These are phyloP conservation scores for Sugiyamaella floridensis DNA, from an alignment of 805 yeast species.

Conservation along the genomic window DNA sequence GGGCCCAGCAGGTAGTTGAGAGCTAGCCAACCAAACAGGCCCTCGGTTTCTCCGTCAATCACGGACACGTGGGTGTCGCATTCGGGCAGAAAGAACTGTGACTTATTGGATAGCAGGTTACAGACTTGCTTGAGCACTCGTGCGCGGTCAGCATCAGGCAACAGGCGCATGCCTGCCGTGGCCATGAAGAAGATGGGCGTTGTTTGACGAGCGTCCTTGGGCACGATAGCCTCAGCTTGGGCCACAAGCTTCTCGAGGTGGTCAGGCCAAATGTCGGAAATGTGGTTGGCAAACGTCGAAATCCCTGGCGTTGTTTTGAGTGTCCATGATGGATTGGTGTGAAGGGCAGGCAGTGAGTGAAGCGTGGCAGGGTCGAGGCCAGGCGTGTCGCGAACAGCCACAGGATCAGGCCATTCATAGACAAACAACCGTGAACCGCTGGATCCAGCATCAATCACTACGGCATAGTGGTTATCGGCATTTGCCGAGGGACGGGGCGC, in stretches of 20 bases:
- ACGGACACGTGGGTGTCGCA: slow-evolving; percentile 73
- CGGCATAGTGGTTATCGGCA: slow-evolving; percentile 48
- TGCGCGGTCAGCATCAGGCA: slow-evolving; percentile 48
- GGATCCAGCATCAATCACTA: slow-evolving; percentile 92
- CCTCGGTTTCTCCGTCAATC: slow-evolving; percentile 93
- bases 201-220: slow-evolving; percentile 46
- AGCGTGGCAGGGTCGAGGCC: slow-evolving; percentile 31
- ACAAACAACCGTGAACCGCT: slow-evolving; percentile 87
- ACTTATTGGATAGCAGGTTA: slow-evolving; percentile 42
- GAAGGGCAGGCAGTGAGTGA: slow-evolving; percentile 60
- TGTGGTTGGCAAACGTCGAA: slow-evolving; percentile 53
- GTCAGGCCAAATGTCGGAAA: slow-evolving; percentile 54
- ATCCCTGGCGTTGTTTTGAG: slow-evolving; percentile 77
- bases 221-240: slow-evolving; percentile 67
- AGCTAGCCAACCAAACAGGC: slow-evolving; percentile 92
- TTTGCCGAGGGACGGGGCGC: slow-evolving; percentile 35
- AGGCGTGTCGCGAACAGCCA: slow-evolving; percentile 20
- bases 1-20: slow-evolving; percentile 74
- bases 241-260: slow-evolving; percentile 63
- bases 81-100: slow-evolving; percentile 47
- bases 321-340: slow-evolving; percentile 62
- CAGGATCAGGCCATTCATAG: slow-evolving; percentile 66
- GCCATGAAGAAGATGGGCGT: slow-evolving; percentile 91
- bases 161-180: slow-evolving; percentile 92
- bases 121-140: slow-evolving; percentile 59